Conservation (phyloP, 192 early-diverging fungal species). For the Dissophora globulifera region DNA sequence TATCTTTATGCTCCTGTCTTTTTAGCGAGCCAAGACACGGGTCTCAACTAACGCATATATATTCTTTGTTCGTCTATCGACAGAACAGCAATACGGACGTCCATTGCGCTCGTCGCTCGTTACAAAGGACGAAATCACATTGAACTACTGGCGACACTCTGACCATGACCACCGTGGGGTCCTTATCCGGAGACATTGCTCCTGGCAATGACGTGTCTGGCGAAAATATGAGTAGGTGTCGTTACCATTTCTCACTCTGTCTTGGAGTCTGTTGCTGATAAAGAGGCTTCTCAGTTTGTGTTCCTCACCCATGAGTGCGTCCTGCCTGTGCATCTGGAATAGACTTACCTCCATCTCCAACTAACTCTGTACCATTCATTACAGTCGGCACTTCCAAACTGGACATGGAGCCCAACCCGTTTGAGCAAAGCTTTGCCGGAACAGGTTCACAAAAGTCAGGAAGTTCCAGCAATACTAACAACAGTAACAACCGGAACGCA, state of each 20-base stretch:
- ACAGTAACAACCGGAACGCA: too few relatives aligned
- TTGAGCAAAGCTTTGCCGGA: slow-evolving; percentile 81
- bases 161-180: slow-evolving; percentile 25
- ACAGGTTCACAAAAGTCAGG: slow-evolving; percentile 20
- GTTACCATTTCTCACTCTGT: not conserved
- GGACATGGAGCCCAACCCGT: slow-evolving; percentile 87
- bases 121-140: not conserved
- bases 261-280: too few relatives aligned
- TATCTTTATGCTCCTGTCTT: not conserved
- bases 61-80: not conserved
- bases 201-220: slow-evolving; percentile 23
- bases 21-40: too few relatives aligned
- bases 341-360: slow-evolving; percentile 41
- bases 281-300: not conserved
- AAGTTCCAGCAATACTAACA: too few relatives aligned
- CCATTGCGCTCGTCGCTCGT: too few relatives aligned
- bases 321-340: not conserved
- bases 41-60: too few relatives aligned
- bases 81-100: not conserved
- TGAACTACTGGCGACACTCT: not conserved
- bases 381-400: slow-evolving; percentile 64
- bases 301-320: not conserved
- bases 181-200: slow-evolving; percentile 27
- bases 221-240: slow-evolving; percentile 24
- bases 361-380: slow-evolving; percentile 42